phyloP scores from a whole-genome alignment of 441 rosid species.

The California macrophylla region DNA sequence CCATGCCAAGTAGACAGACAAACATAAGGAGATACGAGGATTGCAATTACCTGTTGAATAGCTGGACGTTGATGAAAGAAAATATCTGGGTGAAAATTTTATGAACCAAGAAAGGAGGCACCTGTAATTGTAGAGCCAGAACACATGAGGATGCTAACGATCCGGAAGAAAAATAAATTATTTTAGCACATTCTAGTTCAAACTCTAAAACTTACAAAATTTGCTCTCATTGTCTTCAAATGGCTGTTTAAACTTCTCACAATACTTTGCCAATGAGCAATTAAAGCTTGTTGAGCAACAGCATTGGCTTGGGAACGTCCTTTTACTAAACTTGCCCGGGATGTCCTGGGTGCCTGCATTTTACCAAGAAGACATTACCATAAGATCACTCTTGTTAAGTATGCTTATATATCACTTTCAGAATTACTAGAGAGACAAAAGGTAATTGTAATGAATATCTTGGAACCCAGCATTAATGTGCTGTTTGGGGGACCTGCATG shows the following conservation, averaged over 20 bases:
- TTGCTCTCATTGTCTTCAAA: slow-evolving; percentile 66
- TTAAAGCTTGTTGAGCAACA: slow-evolving; percentile 90
- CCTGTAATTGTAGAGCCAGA: slow-evolving; percentile 37
- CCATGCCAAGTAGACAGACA: slow-evolving; percentile 20
- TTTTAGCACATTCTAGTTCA: neutral
- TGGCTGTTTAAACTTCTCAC: slow-evolving; percentile 87
- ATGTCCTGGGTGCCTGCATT: slow-evolving; percentile 88
- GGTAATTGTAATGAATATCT: too few relatives aligned
- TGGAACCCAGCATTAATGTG: neutral
- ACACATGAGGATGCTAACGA: neutral
- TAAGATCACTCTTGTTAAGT: too few relatives aligned
- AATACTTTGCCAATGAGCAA: slow-evolving; percentile 98
- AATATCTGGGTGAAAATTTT: slow-evolving; percentile 83
- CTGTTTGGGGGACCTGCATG: neutral
- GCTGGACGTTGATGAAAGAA: slow-evolving; percentile 83
- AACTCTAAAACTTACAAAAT: slow-evolving; percentile 45
- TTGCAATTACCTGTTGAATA: slow-evolving; percentile 81
- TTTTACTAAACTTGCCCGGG: slow-evolving; percentile 96
- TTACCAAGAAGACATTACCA: neutral
- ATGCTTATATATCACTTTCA: too few relatives aligned
- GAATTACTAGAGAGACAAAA: too few relatives aligned
- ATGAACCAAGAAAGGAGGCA: slow-evolving; percentile 78
- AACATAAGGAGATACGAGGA: too few relatives aligned
- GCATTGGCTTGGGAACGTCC: slow-evolving; percentile 81
- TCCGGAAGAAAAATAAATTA: neutral